These are phyloP conservation scores for Macrolepiota fuliginosa DNA, from an alignment of 768 basidiomycete species.

Conservation along the genomic window DNA sequence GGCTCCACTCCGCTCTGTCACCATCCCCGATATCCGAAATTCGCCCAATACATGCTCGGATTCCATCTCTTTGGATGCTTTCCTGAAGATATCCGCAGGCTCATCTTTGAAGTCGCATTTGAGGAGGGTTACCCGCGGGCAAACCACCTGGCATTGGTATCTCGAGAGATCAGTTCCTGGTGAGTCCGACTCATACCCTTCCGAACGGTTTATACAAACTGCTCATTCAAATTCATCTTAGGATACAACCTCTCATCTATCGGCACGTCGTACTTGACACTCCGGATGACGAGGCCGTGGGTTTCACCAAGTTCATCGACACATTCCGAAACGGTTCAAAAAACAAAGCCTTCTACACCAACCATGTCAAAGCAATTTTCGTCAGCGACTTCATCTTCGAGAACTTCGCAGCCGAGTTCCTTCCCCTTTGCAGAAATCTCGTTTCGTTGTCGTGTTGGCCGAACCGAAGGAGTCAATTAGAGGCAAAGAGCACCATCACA, in stretches of 20 bases:
- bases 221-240: background rate
- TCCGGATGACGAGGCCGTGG: background rate
- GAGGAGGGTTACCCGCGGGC: background rate
- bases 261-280: background rate
- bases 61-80: background rate
- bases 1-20: background rate
- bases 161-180: background rate
- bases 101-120: background rate
- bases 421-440: background rate
- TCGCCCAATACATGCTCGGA: background rate
- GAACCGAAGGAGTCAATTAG: background rate
- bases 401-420: background rate
- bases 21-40: background rate
- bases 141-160: background rate
- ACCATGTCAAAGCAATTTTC: background rate
- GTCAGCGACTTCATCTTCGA: background rate
- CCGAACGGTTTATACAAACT: background rate
- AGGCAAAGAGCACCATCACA: background rate
- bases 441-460: background rate
- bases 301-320: background rate
- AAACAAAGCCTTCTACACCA: background rate
- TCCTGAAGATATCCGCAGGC: background rate
- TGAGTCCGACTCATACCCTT: background rate
- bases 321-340: background rate
- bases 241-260: background rate